Evolutionary conservation across 2,329 filamentous ascomycete genomes (phyloP), one percentile per base, ranked within the genome.

Genomic region (Didymella keratinophila): DNA sequence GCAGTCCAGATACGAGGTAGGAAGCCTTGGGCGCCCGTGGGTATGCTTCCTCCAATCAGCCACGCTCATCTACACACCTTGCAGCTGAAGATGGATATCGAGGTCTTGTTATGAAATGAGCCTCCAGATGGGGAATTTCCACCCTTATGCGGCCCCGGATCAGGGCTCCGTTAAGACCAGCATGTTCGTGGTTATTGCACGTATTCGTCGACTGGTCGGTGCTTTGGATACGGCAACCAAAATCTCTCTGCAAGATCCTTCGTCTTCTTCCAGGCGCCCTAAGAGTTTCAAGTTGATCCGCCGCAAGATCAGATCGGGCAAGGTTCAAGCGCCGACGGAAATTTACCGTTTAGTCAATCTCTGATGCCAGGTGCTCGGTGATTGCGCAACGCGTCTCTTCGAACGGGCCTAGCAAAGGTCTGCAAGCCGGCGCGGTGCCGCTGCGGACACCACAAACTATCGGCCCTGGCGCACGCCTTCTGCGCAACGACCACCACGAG

Each of bases 291-390:
- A 56, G 57, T 67, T 71, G 71, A 74, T 72, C 70, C 66, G 60
- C 62, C 57, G 62, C 60, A 59, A 60, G 55, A 21, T 64, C 70
- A 37, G 61, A 72, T 68, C 57, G 65, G 70, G 72, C 64, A 74
- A 71, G 64, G 69, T 56, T 60, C 57, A 62, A 60, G 68, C 64
- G 68, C 71, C 52, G 62, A 65, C 67, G 63, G 56, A 58, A 58
- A 58, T 58, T 54, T 54, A 54, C 56, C 36, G 50, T 41, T 54
- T 54, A 54, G 56, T 58, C 41, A 51, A 51, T 54, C 27, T 50
- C 20, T 37, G 41, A 70, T 67, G 70, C 74, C 73, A 74, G 74
- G 70, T 66, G 67, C 69, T 72, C 73, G 74, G 74, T 71, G 71
- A 76, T 76, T 76, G 73, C 72, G 72, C 72, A 76, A 76, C 70